Percentiles rank a stretch among this genome's conserved stretches.
Evolutionary conservation across 2,329 filamentous ascomycete species (phyloP).

Genomic region (Venturia pyrina): DNA sequence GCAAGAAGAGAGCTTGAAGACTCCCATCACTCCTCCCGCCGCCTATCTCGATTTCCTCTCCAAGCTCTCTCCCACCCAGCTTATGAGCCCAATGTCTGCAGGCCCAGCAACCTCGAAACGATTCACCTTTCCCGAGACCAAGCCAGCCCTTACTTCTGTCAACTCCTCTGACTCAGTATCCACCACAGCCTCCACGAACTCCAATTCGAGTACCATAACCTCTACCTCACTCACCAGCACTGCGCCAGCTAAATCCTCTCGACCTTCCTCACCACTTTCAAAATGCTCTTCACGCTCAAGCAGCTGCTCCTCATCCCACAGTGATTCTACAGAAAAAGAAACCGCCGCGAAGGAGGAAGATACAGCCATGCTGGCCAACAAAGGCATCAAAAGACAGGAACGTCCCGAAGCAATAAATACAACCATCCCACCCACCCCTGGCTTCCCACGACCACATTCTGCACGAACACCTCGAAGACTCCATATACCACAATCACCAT

Average conservation of each 20-base stretch:
- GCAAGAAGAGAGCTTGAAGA: slow-evolving; percentile 57
- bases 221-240: slow-evolving; percentile 8
- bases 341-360: slow-evolving; percentile 14
- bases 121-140: slow-evolving; percentile 37
- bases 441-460: slow-evolving; percentile 51
- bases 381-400: slow-evolving; percentile 2
- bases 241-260: slow-evolving; percentile 19
- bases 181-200: slow-evolving; percentile 18
- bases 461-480: slow-evolving; percentile 54
- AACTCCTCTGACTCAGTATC: slow-evolving; percentile 27
- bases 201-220: slow-evolving; percentile 10
- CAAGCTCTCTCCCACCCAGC: slow-evolving; percentile 54
- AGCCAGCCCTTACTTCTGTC: slow-evolving; percentile 20
- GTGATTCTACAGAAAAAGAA: background rate
- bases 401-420: slow-evolving; percentile 13
- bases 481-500: slow-evolving; percentile 68
- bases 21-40: slow-evolving; percentile 79
- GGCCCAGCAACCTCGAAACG: slow-evolving; percentile 39
- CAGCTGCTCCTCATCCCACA: slow-evolving; percentile 23
- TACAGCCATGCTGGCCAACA: slow-evolving; percentile 6
- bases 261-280: slow-evolving; percentile 21
- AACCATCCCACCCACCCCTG: slow-evolving; percentile 46
- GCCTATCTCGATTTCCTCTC: slow-evolving; percentile 93
- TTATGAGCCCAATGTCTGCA: slow-evolving; percentile 55
- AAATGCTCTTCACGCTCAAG: slow-evolving; percentile 25